These are phyloP conservation scores for Syncephalastrum sp. DNA, from an alignment of 371 early-diverging fungal genomes.

Conservation along the genomic window DNA sequence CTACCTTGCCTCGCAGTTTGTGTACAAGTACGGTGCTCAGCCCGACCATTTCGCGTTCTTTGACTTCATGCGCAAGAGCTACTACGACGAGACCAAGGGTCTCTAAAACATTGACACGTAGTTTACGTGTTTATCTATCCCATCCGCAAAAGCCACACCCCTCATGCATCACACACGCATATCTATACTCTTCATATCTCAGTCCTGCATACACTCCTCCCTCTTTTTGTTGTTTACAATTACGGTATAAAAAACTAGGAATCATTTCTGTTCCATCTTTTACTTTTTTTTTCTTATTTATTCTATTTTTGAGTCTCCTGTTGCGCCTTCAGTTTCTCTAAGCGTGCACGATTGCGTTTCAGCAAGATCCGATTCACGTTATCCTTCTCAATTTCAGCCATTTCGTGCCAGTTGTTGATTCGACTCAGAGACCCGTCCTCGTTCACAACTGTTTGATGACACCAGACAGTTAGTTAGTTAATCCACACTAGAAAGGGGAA, in stretches of 20 bases:
- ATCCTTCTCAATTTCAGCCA: slow-evolving; percentile 65
- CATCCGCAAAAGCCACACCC: no score
- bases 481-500: background rate
- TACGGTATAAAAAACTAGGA: no score
- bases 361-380: slow-evolving; percentile 65
- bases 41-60: slow-evolving; percentile 98
- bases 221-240: no score
- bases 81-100: slow-evolving; percentile 13
- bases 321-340: slow-evolving; percentile 9
- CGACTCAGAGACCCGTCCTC: slow-evolving; percentile 70
- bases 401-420: slow-evolving; percentile 74
- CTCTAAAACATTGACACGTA: no score
- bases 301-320: slow-evolving; percentile 4
- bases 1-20: slow-evolving; percentile 90
- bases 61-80: slow-evolving; percentile 81
- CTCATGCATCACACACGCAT: no score
- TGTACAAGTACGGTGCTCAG: slow-evolving; percentile 92
- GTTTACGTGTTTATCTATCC: no score
- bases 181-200: no score
- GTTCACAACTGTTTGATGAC: slow-evolving; percentile 45
- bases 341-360: slow-evolving; percentile 59
- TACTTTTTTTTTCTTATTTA: background rate
- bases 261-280: background rate
- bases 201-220: no score
- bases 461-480: background rate